A percentile compares a stretch with the other conserved stretches of the same genome.
phyloP scores from a whole-genome alignment of 2,329 filamentous ascomycete genomes.

The Fusarium protoensiforme region DNA sequence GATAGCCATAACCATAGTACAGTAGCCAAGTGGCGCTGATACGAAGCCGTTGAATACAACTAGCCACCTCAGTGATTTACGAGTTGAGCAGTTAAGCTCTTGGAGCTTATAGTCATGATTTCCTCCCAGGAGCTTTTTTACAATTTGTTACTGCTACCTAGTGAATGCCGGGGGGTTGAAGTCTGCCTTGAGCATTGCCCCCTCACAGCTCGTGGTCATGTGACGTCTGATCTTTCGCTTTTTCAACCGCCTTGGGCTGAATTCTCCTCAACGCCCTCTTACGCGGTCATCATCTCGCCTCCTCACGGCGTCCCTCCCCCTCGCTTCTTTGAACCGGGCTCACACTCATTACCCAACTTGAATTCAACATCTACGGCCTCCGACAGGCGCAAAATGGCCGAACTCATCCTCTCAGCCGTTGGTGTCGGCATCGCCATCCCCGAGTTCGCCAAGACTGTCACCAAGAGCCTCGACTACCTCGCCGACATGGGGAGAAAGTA shows the following conservation, averaged over 20 bases:
- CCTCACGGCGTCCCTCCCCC: neutral
- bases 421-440: neutral
- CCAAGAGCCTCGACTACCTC: neutral
- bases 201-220: neutral
- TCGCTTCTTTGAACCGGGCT: too few relatives aligned
- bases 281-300: neutral
- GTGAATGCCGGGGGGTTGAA: neutral
- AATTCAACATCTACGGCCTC: too few relatives aligned
- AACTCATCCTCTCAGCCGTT: neutral
- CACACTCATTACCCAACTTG: too few relatives aligned
- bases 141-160: neutral
- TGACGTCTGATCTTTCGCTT: neutral
- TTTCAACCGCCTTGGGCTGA: neutral
- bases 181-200: neutral
- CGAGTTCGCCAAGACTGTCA: neutral
- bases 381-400: too few relatives aligned
- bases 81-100: neutral
- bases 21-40: neutral
- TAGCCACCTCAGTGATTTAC: neutral
- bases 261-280: neutral
- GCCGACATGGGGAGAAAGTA: neutral
- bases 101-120: too few relatives aligned
- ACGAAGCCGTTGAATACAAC: neutral
- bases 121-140: too few relatives aligned
- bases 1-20: too few relatives aligned